Evolutionary conservation across 129 eudicot genomes (phyloP), one percentile per base, ranked within the genome.

Genomic region (Artemisia argyi): DNA sequence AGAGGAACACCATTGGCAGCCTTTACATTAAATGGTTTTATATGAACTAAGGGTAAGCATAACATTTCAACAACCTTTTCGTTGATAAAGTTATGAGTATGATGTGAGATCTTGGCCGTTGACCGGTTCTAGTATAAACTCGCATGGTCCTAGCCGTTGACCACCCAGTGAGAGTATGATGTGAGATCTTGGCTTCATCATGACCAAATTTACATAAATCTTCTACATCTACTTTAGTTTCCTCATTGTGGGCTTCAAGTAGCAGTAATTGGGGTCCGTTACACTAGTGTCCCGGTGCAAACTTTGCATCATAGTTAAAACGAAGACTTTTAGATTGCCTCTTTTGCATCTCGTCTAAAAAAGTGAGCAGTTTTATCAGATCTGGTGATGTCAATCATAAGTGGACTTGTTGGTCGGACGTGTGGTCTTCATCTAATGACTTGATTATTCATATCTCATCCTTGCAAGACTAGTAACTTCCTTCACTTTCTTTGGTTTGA

Each of bases 161-260:
- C 65, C 56, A 71, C 1, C 67, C 65, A 5, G 66, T 30, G 2
- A 71, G 16, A 7, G 66, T 67, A 71, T 30, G 67, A 13, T 42
- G 19, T 13, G 76, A 14, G 15, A 55, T 57, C 7, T 71, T 8
- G 0, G 76, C 26, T 19, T 56, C 53, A 12, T 8, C 32, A 5
- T 53, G 2, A 15, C 16, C 3, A 16, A 20, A 7, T 51, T 51
- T 51, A 14, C 16, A 6, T 51, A 2, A 7, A 6, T 19, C 61
- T n/a, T 56, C 61, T 15, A 4, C 7, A 16, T n/a, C 61, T 56
- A 56, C 9, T 16, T 30, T 39, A 3, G 2, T 16, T 7, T 12
- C 65, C 2, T 54, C 65, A n/a, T 55, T 2, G 5, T 42, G 16
- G 4, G 12, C 30, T 46, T 15, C 17, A 4, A 56, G 52, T 13